These are phyloP conservation scores for Amanita thiersii DNA, from an alignment of 768 basidiomycete genomes.

Conservation along the genomic window DNA sequence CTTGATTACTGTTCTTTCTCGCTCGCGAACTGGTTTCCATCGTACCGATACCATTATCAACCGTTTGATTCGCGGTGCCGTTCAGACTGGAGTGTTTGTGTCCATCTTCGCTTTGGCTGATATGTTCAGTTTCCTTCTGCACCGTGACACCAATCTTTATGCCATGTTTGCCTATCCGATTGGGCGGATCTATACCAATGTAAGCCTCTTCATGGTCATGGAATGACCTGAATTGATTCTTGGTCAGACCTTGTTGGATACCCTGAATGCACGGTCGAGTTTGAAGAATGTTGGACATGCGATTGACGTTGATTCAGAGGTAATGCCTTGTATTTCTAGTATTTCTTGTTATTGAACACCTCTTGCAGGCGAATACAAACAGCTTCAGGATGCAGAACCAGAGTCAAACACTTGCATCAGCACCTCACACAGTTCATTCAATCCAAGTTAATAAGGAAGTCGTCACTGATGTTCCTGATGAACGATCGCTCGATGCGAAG, in stretches of 20 bases:
- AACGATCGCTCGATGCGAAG: conserved; percentile 13
- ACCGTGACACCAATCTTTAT: conserved; percentile 19
- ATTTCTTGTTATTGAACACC: neutral
- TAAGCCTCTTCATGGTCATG: conserved; percentile 15
- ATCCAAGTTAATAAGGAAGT: conserved; percentile 24
- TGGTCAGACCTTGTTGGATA: conserved; percentile 19
- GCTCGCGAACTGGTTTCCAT: conserved; percentile 41
- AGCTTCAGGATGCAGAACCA: conserved; percentile 21
- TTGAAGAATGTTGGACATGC: conserved; percentile 9
- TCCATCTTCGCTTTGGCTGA: conserved; percentile 44
- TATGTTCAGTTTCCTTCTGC: conserved; percentile 25
- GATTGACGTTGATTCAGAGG: conserved; percentile 9
- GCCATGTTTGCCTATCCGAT: conserved; percentile 28
- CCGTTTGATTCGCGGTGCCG: conserved; percentile 43
- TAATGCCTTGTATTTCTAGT: neutral
- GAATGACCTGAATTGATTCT: neutral
- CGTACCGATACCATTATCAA: conserved; percentile 46
- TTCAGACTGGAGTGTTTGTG: conserved; percentile 47
- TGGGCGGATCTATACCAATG: conserved; percentile 36
- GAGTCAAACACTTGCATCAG: conserved; percentile 11
- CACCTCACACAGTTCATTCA: conserved; percentile 16
- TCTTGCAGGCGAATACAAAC: conserved; percentile 3
- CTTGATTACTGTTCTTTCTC: conserved; percentile 24
- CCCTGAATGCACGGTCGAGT: conserved; percentile 15
- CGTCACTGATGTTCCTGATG: conserved; percentile 13